phyloP scores from a whole-genome alignment of 495 filamentous ascomycete species.

The Neurospora sp. region DNA sequence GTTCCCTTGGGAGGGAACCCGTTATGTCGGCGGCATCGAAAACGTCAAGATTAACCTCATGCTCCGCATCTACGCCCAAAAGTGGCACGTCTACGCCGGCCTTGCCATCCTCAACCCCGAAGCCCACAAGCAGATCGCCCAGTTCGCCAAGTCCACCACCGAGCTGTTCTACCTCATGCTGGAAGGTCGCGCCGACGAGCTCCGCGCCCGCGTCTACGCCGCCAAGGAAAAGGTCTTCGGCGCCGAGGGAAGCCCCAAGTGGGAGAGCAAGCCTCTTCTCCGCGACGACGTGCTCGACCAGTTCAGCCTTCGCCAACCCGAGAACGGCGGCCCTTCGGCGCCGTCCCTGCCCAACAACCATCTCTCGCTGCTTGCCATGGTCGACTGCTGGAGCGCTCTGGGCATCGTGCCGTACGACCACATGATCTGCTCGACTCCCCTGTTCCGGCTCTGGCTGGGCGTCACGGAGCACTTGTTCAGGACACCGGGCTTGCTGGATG shows the following conservation, averaged over 20 bases:
- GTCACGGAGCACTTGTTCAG: constrained; percentile 96
- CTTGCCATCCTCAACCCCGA: constrained; percentile 92
- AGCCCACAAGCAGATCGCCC: constrained; percentile 81
- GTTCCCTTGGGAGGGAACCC: constrained; percentile 89
- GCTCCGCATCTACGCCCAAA: constrained; percentile 91
- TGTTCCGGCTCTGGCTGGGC: constrained; percentile 96
- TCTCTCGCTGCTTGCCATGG: constrained; percentile 89
- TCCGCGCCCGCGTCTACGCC: constrained; percentile 65
- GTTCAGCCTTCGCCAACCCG: constrained; percentile 54
- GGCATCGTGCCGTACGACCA: constrained; percentile 95
- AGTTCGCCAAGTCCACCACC: constrained; percentile 87
- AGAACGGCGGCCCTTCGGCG: constrained; percentile 11
- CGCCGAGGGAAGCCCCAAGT: constrained; percentile 31
- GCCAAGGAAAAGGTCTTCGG: constrained; percentile 78
- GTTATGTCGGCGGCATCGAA: constrained; percentile 94
- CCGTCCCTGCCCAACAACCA: constrained; percentile 81
- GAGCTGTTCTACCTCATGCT: constrained; percentile 96
- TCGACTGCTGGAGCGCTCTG: constrained; percentile 92
- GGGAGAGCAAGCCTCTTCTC: constrained; percentile 57
- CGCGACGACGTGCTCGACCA: constrained; percentile 76
- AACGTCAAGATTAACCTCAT: constrained; percentile 99
- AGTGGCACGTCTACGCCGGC: constrained; percentile 98
- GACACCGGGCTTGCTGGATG: constrained; percentile 71
- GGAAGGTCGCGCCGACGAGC: constrained; percentile 66
- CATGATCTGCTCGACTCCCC: constrained; percentile 97